Evolutionary conservation across 805 yeast species (phyloP), one percentile per base, ranked within the genome.

Genomic region (Ogataea pilisensis): DNA sequence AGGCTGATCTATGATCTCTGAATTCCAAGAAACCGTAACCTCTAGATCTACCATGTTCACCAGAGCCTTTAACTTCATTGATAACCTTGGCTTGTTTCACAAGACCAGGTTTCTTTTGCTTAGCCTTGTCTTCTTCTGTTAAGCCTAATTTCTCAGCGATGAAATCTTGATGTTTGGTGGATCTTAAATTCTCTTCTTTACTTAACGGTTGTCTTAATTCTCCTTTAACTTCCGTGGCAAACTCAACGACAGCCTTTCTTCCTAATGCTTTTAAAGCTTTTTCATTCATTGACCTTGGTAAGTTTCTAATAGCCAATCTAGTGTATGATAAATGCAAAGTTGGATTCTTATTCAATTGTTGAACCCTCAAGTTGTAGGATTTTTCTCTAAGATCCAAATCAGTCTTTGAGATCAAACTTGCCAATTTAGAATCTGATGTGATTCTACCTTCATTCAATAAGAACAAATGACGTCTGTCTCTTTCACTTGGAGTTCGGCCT

Each of bases 21-120:
- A 74, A 89, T 65, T 93, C 98, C 34, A 93, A 65, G 72, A 93
- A 91, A 48, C 99, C 99, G 57, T 91, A 93, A 45, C 99, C 99
- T 70, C 97, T 82, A 57, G 93, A 82, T 64, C 99, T 76, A 42
- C 99, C 99, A 22, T 73, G 65, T 20, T 82, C 83, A 17, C 95
- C 95, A 8, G 91, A 71, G 7, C 89, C 95, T 61, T 90, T 91
- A 33, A 87, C 85, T 66, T 93, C 99, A 73, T 78, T 85, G 47
- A 93, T 85, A 49, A 93, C 82, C 68, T 93, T 93, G 20, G 97
- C 85, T 65, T 93, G 98, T 63, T 78, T 82, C 3, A 93, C 95
- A 30, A 93, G 87, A 67, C 99, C 99, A 34, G 76, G 78, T 54
- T 88, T 83, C 58, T 85, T 87, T 40, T 78, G 76, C 46, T 72